These are phyloP conservation scores for Aquilaria malaccensis DNA, from an alignment of 345 rosid genomes.

Conservation along the genomic window DNA sequence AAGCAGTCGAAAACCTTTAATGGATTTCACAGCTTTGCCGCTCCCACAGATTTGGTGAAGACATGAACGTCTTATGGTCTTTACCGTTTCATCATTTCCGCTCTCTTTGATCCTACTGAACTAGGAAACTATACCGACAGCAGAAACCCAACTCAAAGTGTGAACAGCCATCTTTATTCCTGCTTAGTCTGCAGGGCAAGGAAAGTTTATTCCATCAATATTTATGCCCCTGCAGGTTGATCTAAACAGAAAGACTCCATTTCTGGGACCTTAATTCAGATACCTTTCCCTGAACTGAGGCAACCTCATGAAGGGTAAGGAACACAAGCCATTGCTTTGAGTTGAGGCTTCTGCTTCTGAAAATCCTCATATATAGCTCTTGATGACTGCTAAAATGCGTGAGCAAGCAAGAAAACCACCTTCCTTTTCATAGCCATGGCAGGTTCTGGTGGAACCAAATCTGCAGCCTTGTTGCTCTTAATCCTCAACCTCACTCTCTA, in stretches of 20 bases:
- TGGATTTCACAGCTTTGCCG: too few relatives aligned
- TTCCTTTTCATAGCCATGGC: conserved; percentile 35
- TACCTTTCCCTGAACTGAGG: conserved; percentile 27
- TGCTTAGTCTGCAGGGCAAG: conserved; percentile 11
- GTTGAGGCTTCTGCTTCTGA: conserved; percentile 22
- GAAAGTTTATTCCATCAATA: conserved; percentile 18
- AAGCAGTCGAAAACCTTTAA: too few relatives aligned
- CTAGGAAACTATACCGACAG: too few relatives aligned
- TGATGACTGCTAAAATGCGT: not conserved
- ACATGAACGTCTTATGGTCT: too few relatives aligned
- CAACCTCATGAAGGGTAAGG: conserved; percentile 26
- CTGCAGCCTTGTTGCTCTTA: conserved; percentile 56
- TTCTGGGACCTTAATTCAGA: conserved; percentile 5
- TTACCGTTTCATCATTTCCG: too few relatives aligned
- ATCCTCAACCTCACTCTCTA: conserved; percentile 61
- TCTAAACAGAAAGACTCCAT: not conserved
- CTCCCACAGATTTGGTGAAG: too few relatives aligned
- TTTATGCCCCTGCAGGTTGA: too few relatives aligned
- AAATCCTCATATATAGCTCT: not conserved
- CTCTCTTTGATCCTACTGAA: too few relatives aligned
- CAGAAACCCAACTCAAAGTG: too few relatives aligned
- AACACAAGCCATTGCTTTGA: conserved; percentile 40
- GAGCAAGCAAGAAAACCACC: not conserved
- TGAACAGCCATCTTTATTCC: conserved; percentile 17
- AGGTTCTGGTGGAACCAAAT: conserved; percentile 46